Base-by-base conservation (phyloP, 805 yeast genomes). In the Sporopachydermia quercuum region DNA sequence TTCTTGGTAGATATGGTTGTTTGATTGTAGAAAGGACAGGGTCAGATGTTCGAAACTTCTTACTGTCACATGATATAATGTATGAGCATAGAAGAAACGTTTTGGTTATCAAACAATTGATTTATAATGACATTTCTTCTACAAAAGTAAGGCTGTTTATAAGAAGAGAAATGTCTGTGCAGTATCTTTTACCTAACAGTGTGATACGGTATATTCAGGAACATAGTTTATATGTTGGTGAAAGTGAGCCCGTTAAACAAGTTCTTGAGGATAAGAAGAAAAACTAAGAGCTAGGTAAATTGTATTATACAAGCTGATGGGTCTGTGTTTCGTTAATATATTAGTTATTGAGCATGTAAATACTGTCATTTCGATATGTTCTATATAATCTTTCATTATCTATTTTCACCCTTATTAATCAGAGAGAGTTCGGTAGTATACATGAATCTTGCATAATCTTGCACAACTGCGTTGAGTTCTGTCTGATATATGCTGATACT, bases 21-120 rank as follows among this genome's bases (percentile, higher is more conserved):
- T 64, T 91, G 45, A 91, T 91, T 38, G 96, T 91, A 16, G 98
- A 91, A 64, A 70, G 98, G 49, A 89, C 98, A 0, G 98, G 98
- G 4, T 70, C 91, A 5, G 98, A 91, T 60, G 98, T 91, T 39
- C 72, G 98, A 52, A 76, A 86, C 33, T 91, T 91, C 67, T 62
- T 91, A 52, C 65, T 91, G 45, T 76, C 91, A 39, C 98, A 91
- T 61, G 98, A 91, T 57, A 81, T 91, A 52, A 86, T 91, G 96
- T 91, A 87, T 57, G 95, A 89, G 61, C 96, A 91, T 56, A 70
- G 96, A 40, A 71, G 89, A 50, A 91, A 91, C 56, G 89, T 91
- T 39, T 66, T 91, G 51, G 96, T 89, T 35, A 89, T 91, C 57
- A 91, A 87, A 56, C 98, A 91, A 62, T 71, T 91, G 54, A 91